Evolutionary conservation across 1,284 basidiomycete genomes (phyloP).

Genomic region (Ustilago trichophora): DNA sequence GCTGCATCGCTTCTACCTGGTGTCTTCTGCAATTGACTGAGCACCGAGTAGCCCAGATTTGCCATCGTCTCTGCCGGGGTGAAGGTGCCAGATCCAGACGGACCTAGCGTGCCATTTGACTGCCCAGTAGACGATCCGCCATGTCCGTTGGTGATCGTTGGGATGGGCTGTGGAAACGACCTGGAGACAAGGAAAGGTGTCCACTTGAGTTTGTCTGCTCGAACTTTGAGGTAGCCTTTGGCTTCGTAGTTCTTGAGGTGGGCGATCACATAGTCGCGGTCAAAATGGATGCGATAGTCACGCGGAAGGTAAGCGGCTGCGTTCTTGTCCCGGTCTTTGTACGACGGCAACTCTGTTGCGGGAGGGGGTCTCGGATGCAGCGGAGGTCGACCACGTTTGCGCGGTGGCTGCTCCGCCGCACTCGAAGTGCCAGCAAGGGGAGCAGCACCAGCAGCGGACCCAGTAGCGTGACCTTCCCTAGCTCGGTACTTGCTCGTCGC

Average conservation of each 20-base stretch:
- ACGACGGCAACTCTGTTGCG: conserved; percentile 21
- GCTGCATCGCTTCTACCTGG: conserved; percentile 17
- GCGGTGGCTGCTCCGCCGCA: conserved; percentile 7
- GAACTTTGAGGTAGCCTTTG: conserved; percentile 83
- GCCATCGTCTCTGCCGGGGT: conserved; percentile 38
- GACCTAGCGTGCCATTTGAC: conserved; percentile 26
- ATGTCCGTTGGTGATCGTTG: conserved; percentile 5
- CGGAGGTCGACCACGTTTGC: conserved; percentile 36
- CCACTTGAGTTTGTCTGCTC: conserved; percentile 90
- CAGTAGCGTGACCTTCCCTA: conserved; percentile 19
- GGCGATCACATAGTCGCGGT: conserved; percentile 75
- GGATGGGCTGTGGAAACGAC: conserved; percentile 57
- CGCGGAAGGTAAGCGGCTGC: conserved; percentile 72
- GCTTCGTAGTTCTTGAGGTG: conserved; percentile 78
- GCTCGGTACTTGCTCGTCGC: conserved; percentile 52
- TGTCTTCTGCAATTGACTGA: conserved; percentile 29
- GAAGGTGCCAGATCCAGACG: conserved; percentile 23
- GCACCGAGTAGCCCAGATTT: conserved; percentile 42
- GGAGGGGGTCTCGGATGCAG: conserved; percentile 18
- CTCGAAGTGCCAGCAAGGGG: background rate
- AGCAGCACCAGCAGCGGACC: background rate
- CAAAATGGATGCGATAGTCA: conserved; percentile 80
- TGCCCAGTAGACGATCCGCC: conserved; percentile 2
- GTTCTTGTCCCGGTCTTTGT: conserved; percentile 64
- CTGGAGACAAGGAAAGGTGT: conserved; percentile 85